Percentiles rank a stretch among this genome's conserved stretches.
Evolutionary conservation across 495 filamentous ascomycete species (phyloP).

Genomic region (Annulohypoxylon stygium): DNA sequence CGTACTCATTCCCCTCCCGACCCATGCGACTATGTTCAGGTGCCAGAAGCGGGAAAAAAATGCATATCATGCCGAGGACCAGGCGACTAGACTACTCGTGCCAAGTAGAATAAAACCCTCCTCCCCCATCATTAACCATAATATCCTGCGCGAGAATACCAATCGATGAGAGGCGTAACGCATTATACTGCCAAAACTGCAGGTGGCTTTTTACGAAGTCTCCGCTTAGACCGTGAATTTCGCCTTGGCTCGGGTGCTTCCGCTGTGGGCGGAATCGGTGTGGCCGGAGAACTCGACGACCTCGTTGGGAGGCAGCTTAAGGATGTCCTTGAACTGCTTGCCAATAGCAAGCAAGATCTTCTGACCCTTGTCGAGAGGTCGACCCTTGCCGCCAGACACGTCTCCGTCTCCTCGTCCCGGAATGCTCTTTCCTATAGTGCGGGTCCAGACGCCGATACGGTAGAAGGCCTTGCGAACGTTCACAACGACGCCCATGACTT

Average conservation of each 20-base stretch:
- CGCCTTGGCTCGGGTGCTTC: conserved; percentile 94
- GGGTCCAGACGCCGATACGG: conserved; percentile 93
- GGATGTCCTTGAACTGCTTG: conserved; percentile 87
- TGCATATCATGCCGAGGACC: conserved; percentile 25
- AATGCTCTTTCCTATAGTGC: conserved; percentile 86
- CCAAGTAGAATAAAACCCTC: conserved; percentile 10
- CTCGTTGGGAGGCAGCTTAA: conserved; percentile 81
- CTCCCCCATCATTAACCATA: conserved; percentile 15
- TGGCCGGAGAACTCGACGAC: conserved; percentile 94
- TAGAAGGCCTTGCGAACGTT: conserved; percentile 99
- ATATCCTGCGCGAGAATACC: conserved; percentile 6
- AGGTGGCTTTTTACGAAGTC: background rate
- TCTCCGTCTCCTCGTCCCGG: conserved; percentile 79
- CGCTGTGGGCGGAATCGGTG: conserved; percentile 90
- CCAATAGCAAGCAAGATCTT: conserved; percentile 87
- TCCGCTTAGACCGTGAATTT: conserved; percentile 82
- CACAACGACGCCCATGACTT: conserved; percentile 99
- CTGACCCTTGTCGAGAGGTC: conserved; percentile 81
- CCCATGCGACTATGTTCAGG: background rate
- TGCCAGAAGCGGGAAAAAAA: background rate
- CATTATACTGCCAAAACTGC: conserved; percentile 8
- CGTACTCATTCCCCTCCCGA: conserved; percentile 18
- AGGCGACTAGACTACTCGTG: background rate
- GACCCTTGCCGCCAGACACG: conserved; percentile 74
- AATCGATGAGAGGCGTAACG: conserved; percentile 10